These are phyloP conservation scores for Talaromyces trachyspermus DNA, from an alignment of 495 filamentous ascomycete species.

Conservation along the genomic window DNA sequence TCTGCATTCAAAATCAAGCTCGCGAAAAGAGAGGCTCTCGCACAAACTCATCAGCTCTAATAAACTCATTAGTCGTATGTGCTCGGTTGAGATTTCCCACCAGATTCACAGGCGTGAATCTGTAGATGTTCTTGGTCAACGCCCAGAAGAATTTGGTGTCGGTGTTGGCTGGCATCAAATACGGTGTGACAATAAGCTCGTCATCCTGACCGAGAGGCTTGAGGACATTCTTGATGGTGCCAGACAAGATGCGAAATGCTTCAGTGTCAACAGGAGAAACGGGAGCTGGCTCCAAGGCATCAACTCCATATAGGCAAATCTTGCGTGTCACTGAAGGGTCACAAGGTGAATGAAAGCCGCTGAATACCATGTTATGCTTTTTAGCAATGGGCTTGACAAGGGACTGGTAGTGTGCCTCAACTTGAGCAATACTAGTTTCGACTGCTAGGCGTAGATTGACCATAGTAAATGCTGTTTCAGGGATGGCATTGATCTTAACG, in stretches of 20 bases:
- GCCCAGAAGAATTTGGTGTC: constrained; percentile 56
- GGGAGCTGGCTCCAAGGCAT: constrained; percentile 39
- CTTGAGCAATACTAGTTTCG: constrained; percentile 11
- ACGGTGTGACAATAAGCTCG: constrained; percentile 43
- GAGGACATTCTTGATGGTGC: constrained; percentile 48
- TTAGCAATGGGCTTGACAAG: constrained; percentile 38
- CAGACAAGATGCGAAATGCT: constrained; percentile 38
- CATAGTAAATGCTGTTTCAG: constrained; percentile 42
- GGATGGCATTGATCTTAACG: constrained; percentile 53
- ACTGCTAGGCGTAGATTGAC: constrained; percentile 54
- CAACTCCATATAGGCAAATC: constrained; percentile 17
- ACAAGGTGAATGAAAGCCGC: constrained; percentile 31
- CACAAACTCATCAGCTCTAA: constrained; percentile 17
- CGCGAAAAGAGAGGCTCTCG: constrained; percentile 12
- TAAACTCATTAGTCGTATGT: constrained; percentile 46
- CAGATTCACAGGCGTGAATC: constrained; percentile 31
- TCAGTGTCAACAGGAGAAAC: constrained; percentile 43
- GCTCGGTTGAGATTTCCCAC: constrained; percentile 28
- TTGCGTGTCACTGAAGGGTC: constrained; percentile 24
- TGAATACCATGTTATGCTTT: constrained; percentile 45
- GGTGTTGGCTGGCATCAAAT: constrained; percentile 56
- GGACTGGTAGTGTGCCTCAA: constrained; percentile 32
- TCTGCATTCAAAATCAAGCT: constrained; percentile 15
- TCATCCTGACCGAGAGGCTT: constrained; percentile 34
- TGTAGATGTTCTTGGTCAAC: constrained; percentile 49